Percentiles rank a stretch among this genome's conserved stretches.
Evolutionary conservation across 768 basidiomycete species (phyloP).

Genomic region (Mycena haematopus): DNA sequence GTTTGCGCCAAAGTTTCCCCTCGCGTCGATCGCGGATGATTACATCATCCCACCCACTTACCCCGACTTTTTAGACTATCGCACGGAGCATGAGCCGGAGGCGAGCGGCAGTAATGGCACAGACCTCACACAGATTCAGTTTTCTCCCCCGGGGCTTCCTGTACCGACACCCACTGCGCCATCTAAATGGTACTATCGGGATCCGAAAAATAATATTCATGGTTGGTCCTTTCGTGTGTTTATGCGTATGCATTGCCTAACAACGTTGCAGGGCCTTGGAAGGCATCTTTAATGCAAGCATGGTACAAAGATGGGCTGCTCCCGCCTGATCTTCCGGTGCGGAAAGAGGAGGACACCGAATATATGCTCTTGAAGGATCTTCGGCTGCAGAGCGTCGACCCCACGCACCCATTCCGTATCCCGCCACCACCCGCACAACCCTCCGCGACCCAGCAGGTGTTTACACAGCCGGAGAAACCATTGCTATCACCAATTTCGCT

Average conservation of each 20-base stretch:
- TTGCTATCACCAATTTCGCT: slow-evolving; percentile 78
- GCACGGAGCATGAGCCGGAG: slow-evolving; percentile 66
- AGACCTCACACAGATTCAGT: slow-evolving; percentile 67
- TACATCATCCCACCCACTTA: slow-evolving; percentile 94
- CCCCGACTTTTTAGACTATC: slow-evolving; percentile 75
- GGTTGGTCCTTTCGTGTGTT: slow-evolving; percentile 60
- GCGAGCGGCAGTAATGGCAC: slow-evolving; percentile 45
- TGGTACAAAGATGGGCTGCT: slow-evolving; percentile 89
- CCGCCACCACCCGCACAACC: slow-evolving; percentile 46
- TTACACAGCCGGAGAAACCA: slow-evolving; percentile 52
- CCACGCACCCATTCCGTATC: slow-evolving; percentile 77
- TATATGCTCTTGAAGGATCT: slow-evolving; percentile 77
- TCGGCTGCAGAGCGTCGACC: slow-evolving; percentile 79
- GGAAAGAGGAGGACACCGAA: slow-evolving; percentile 74
- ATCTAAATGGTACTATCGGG: slow-evolving; percentile 82
- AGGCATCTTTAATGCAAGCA: slow-evolving; percentile 84
- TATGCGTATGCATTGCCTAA: slow-evolving; percentile 25
- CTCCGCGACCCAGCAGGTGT: slow-evolving; percentile 30
- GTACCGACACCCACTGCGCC: slow-evolving; percentile 72
- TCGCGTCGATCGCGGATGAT: slow-evolving; percentile 87
- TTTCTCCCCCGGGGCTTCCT: slow-evolving; percentile 82
- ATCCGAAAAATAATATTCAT: slow-evolving; percentile 81
- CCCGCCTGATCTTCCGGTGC: slow-evolving; percentile 82
- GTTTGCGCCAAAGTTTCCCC: slow-evolving; percentile 87
- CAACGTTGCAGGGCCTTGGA: slow-evolving; percentile 75